phyloP scores from a whole-genome alignment of 2,329 filamentous ascomycete genomes.

The Ceratocystis smalleyi region DNA sequence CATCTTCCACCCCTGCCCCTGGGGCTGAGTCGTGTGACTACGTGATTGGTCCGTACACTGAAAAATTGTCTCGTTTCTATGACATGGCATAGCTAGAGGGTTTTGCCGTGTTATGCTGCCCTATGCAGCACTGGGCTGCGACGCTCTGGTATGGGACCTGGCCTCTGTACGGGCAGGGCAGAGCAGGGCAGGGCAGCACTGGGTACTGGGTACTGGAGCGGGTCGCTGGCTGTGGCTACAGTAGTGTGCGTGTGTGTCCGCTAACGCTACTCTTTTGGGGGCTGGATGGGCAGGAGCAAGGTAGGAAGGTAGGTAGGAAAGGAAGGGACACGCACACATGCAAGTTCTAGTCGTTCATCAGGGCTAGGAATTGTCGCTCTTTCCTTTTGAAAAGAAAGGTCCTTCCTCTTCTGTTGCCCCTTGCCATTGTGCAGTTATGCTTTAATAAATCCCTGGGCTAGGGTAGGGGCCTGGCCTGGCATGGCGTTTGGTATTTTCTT shows the following conservation, averaged over 20 bases:
- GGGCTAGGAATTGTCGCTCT: conserved; percentile 8
- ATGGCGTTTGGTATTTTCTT: no score
- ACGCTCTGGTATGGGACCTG: no score
- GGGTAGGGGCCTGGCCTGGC: neutral
- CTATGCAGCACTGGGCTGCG: no score
- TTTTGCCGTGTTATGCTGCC: no score
- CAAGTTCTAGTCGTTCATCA: conserved; percentile 3
- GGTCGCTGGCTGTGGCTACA: no score
- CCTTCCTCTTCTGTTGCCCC: neutral
- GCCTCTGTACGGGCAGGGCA: no score
- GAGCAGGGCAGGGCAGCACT: no score
- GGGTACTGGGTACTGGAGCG: no score
- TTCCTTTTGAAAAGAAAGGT: no score
- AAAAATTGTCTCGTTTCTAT: conserved; percentile 2
- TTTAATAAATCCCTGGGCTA: neutral
- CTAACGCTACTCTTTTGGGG: neutral
- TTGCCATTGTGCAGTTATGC: neutral
- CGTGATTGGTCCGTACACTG: neutral
- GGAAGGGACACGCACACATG: neutral
- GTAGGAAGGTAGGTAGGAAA: no score
- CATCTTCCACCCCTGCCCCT: neutral
- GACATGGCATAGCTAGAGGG: conserved; percentile 2
- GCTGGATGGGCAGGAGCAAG: no score
- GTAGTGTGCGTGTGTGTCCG: neutral
- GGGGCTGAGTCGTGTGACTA: conserved; percentile 1